Base-by-base conservation (phyloP, 495 filamentous ascomycete species). In the Hypoxylon lenormandii region DNA sequence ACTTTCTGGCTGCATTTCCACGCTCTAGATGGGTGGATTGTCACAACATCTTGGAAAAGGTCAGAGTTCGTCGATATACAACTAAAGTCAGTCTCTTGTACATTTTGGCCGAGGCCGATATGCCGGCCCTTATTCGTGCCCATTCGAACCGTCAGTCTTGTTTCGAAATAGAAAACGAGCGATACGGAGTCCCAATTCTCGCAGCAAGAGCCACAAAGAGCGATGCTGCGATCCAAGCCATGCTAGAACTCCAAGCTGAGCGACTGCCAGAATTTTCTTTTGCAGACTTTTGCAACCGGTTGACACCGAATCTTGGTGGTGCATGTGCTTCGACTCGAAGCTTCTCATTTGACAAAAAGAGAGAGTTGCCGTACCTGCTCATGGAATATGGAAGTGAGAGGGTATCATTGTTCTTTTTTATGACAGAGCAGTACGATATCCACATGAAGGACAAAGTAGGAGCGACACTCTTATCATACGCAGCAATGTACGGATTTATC, bases 101-200 rank as follows among this genome's bases (percentile, higher is more conserved):
- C 38, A 77, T 88, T 7, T 66, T 84, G 19, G 80, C 85, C 38
- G 80, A 84, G 21, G 72, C 74, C 5, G 76, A 78, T 46, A 60
- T 75, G 13, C 36, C 80, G 0, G 66, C 75, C 18, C 80, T 87
- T 21, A 80, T 84, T 60, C 64, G 64, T 5, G 60, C 64, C 16
- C 58, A 66, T 59, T 57, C 74, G 21, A 18, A 16, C 0, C 36
- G 48, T 0, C 53, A 74, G 11, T 63, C 63, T 0, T 71, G 70
- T 33, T 74, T 81, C 47, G 70, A 77, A 36, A 33, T 76, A 13
- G 62, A 71, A 54, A 66, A 67, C 3, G 81, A 77, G 43, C 75
- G 75, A 18, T 82, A 82, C 67, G 73, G 74, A 1, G 68, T 72
- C 13, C 81, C 84, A n/a, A 13, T 84, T 16, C 78, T 84, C 68